Percentiles rank a stretch among this genome's conserved stretches.
Conservation (phyloP, 2,329 filamentous ascomycete species). For the Fusarium mundagurra region DNA sequence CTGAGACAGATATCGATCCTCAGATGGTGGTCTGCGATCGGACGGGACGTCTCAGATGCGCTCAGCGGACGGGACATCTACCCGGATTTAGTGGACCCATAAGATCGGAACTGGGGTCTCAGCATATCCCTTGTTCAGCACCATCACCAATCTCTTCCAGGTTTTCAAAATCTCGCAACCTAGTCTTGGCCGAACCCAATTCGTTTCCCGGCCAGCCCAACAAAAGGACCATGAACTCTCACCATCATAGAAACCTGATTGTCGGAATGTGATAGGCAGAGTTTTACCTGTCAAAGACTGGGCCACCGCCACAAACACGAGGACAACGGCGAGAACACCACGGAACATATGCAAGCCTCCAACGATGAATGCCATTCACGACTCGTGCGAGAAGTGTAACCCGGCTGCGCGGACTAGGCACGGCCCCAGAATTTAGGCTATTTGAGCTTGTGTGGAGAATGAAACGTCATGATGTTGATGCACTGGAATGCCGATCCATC, state of each 20-base stretch:
- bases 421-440: slow-evolving; percentile 19
- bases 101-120: not conserved
- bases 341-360: not conserved
- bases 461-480: slow-evolving; percentile 9
- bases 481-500: slow-evolving; percentile 9
- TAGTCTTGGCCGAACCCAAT: not conserved
- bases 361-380: not conserved
- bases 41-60: not conserved
- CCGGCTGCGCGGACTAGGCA: not conserved
- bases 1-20: not conserved
- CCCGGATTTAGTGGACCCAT: not conserved
- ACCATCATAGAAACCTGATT: not conserved
- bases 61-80: not conserved
- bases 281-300: not conserved
- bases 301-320: slow-evolving; percentile 18
- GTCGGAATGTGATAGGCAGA: slow-evolving; percentile 18
- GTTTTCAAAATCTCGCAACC: not conserved
- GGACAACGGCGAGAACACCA: slow-evolving; percentile 7
- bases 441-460: slow-evolving; percentile 12
- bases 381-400: not conserved
- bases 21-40: not conserved
- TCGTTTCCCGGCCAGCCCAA: slow-evolving; percentile 4
- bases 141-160: not conserved
- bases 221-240: not conserved
- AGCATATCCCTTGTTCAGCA: too few relatives aligned